These are phyloP conservation scores for Diplocarpon mali DNA, from an alignment of 2,329 filamentous ascomycete species.

Conservation along the genomic window DNA sequence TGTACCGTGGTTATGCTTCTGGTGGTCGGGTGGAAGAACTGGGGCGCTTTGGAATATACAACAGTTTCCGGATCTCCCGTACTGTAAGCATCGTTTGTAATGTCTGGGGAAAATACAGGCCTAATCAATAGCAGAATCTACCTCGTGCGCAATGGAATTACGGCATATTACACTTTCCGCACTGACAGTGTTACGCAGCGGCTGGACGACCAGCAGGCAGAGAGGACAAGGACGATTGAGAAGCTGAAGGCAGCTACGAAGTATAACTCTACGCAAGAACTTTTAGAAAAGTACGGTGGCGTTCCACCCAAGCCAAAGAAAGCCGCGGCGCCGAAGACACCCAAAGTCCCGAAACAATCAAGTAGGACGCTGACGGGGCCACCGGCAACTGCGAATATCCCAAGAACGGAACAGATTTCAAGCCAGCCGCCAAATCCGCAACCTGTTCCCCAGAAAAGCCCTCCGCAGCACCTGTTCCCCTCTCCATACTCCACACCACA, in stretches of 20 bases:
- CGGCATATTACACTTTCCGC: constrained; percentile 70
- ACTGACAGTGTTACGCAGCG: constrained; percentile 57
- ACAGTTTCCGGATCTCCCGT: constrained; percentile 69
- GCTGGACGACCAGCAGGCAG: constrained; percentile 64
- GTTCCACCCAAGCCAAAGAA: constrained; percentile 24
- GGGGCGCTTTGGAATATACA: constrained; percentile 67
- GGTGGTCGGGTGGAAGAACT: constrained; percentile 73
- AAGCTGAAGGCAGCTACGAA: constrained; percentile 91
- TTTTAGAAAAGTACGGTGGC: constrained; percentile 89
- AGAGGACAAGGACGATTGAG: constrained; percentile 80
- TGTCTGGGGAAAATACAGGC: background rate
- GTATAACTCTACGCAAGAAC: constrained; percentile 86
- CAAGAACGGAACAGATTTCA: constrained; percentile 27
- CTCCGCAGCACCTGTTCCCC: constrained; percentile 11
- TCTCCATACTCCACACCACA: constrained; percentile 11
- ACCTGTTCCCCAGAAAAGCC: constrained; percentile 12
- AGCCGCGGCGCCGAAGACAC: constrained; percentile 19
- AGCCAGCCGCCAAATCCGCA: constrained; percentile 21
- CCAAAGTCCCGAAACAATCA: constrained; percentile 19
- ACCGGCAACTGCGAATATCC: constrained; percentile 54
- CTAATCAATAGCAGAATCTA: constrained; percentile 54
- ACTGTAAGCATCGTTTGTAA: constrained; percentile 41
- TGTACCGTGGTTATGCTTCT: constrained; percentile 72
- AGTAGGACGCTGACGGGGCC: constrained; percentile 40
- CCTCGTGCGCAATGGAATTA: constrained; percentile 52